Base-by-base conservation (phyloP, 176 grass and related monocot genomes). In the Paspalum notatum region DNA sequence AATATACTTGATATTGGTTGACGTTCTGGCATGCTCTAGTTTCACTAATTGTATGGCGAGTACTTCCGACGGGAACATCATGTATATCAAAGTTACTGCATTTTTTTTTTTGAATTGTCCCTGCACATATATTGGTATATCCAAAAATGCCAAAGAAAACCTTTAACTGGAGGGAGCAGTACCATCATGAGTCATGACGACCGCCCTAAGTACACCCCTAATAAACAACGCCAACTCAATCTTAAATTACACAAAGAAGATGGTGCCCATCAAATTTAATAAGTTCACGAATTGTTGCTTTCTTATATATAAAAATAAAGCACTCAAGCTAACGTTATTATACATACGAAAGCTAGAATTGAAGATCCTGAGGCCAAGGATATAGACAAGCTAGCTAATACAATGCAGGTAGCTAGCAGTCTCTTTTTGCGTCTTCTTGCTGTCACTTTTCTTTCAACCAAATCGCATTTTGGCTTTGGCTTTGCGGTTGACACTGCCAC, bases 391-490 rank as follows among this genome's bases (percentile, higher is more conserved):
- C 32, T 32, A 32, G 32, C 32, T 32, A 32, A 32, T 32, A 32
- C 32, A 32, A 32, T 32, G 32, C 32, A 40, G 27, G 13, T 68
- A 26, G 44, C 67, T 70, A 46, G 17, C 18, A 64, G 6, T 63
- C 26, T 39, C 9, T 46, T 76, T 45, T 62, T 49, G 25, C 4
- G 45, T 11, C 46, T 53, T 12, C 46, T 55, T 52, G 37, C n/a
- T 26, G 62, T 55, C 77, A 20, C 51, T 27, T 65, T 78, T 8
- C 45, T 78, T 39, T 51, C 75, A 42, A 44, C 62, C 63, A 80
- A 68, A 44, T 17, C 56, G 63, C 77, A 56, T 8, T 79, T 24
- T 65, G 76, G 12, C 61, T 66, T 78, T 62, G 74, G 44, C 56
- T 77, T 75, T 79, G 61, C 7, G 12, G 37, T 55, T 80, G 63